Percentiles rank a stretch among this genome's conserved stretches.
Evolutionary conservation across 1,284 basidiomycete genomes (phyloP).

Genomic region (Ustilago xerochloae): DNA sequence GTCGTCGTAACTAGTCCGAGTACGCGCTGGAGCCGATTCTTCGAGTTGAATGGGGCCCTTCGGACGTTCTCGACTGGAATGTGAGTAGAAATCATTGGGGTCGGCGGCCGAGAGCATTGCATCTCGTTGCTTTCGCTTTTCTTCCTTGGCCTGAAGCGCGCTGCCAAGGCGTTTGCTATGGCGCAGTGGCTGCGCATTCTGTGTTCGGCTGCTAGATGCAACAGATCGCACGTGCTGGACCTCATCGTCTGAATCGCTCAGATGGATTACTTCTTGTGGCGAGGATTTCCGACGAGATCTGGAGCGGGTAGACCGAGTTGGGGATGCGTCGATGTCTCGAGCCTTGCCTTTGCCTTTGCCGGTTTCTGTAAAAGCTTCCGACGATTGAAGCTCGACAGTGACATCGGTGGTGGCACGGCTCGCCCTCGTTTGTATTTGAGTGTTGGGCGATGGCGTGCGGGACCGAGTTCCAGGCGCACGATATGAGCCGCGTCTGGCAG

Average conservation of each 20-base stretch:
- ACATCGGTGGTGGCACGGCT: background rate
- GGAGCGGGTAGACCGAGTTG: slow-evolving; percentile 1
- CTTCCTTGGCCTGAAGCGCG: slow-evolving; percentile 25
- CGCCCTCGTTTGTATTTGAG: too few relatives aligned
- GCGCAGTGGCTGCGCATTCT: too few relatives aligned
- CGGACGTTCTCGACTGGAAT: background rate
- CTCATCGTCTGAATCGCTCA: slow-evolving; percentile 17
- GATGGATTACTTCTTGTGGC: background rate
- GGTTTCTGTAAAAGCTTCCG: background rate
- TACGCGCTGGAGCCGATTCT: background rate
- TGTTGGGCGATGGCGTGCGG: too few relatives aligned
- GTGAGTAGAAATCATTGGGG: slow-evolving; percentile 5
- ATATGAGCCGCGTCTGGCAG: background rate
- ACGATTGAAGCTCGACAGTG: background rate
- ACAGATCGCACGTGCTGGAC: too few relatives aligned
- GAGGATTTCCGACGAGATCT: background rate
- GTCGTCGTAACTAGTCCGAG: background rate
- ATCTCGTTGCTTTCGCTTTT: background rate
- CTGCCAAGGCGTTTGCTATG: background rate
- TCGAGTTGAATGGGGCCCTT: slow-evolving; percentile 15
- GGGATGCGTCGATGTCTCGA: background rate
- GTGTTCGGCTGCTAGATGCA: background rate
- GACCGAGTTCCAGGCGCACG: too few relatives aligned
- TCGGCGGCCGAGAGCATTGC: background rate
- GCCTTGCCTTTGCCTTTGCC: slow-evolving; percentile 30